Evolutionary conservation across 2,329 filamentous ascomycete species (phyloP), one percentile per base, ranked within the genome.

Genomic region (Aureobasidium mangrovei): DNA sequence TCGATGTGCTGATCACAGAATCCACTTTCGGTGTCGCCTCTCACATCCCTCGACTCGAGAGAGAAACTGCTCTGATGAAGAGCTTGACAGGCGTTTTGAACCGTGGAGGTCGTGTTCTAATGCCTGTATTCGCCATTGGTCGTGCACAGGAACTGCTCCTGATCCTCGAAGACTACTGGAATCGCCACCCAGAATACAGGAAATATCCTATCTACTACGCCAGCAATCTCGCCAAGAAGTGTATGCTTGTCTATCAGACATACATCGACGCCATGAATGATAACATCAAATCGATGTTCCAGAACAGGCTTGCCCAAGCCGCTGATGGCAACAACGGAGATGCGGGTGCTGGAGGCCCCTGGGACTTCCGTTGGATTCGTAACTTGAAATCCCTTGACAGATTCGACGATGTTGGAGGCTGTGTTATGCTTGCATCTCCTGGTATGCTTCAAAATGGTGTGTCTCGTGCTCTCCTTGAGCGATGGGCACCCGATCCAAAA

Each of bases 241-340:
- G 93, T 73, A 98, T 98, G 93, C 82, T 96, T 31, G 90, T 97
- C 3, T 98, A 98, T 67, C 93, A 97, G 69, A 98, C 93, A 1
- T 98, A 97, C 64, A 89, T 97, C 46, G 89, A 91, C 46, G 90
- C 91, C 54, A 98, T 98, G 93, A 98, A 98, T 68, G 91, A 97
- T 65, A 97, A 96, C 64, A 97, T 98, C 75, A 96, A 95, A 69
- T 82, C 88, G 8, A 80, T 95, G n/a, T 96, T 96, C 71, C 80
- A 86, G 52, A 90, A 94, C 69, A 83, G 89, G 45, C 94, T 95
- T 82, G 88, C 89, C 7, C 88, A 95, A 67, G 85, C 86, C 0
- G 84, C 83, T 33, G 87, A 88, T 7, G 79, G 80, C 5, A 83
- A 56, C 18, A 54, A 55, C 5, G 54, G 82, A 6, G 91, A 87